Conservation (phyloP, 2,329 filamentous ascomycete genomes). For the Sclerotinia trifoliorum region DNA sequence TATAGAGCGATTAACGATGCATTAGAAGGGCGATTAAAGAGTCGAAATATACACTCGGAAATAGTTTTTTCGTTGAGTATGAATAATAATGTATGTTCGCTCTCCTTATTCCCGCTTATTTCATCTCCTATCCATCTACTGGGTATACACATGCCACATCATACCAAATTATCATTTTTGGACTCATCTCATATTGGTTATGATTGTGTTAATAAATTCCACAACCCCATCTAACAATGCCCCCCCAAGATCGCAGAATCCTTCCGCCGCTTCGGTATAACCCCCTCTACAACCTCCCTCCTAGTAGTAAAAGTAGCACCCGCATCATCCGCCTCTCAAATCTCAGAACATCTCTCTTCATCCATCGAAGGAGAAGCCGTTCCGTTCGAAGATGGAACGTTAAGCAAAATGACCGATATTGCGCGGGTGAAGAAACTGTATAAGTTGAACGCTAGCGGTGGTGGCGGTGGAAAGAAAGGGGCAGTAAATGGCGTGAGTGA, state of each 20-base stretch:
- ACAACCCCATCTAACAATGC: background rate
- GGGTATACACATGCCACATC: too few relatives aligned
- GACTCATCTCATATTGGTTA: background rate
- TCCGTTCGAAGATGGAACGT: conserved; percentile 61
- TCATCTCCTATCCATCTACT: background rate
- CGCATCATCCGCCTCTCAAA: conserved; percentile 48
- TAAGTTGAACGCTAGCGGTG: conserved; percentile 64
- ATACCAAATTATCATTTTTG: background rate
- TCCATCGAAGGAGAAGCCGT: conserved; percentile 61
- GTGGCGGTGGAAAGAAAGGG: conserved; percentile 5
- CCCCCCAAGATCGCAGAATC: conserved; percentile 75
- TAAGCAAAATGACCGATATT: conserved; percentile 61
- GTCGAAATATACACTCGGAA: conserved; percentile 55
- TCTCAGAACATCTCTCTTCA: conserved; percentile 58
- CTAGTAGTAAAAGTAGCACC: conserved; percentile 76
- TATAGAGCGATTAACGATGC: conserved; percentile 52
- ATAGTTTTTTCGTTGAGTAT: conserved; percentile 54
- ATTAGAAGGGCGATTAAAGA: conserved; percentile 45
- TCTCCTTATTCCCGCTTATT: conserved; percentile 16
- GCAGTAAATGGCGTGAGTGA: conserved; percentile 22
- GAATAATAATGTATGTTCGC: conserved; percentile 51
- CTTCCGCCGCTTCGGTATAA: conserved; percentile 85
- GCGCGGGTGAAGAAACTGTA: conserved; percentile 78
- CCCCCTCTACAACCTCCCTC: conserved; percentile 64
- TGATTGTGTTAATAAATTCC: fast-evolving